phyloP scores from a whole-genome alignment of 495 filamentous ascomycete species.

The Tricharina praecox region DNA sequence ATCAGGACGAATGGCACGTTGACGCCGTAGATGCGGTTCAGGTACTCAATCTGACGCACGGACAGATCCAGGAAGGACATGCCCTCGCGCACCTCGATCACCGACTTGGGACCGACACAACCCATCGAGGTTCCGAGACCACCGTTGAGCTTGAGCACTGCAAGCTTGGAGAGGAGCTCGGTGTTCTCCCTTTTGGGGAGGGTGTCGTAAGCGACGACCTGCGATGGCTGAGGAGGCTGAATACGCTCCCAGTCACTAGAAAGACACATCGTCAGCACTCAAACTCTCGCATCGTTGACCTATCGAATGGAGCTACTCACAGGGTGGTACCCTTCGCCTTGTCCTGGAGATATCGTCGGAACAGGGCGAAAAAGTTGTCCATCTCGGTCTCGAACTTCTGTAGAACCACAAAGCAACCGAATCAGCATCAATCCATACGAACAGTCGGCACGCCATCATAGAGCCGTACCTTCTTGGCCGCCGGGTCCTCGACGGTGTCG shows the following conservation, averaged over 20 bases:
- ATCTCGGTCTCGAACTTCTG: conserved; percentile 89
- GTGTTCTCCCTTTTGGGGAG: conserved; percentile 75
- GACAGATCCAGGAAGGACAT: conserved; percentile 99
- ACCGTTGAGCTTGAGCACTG: conserved; percentile 97
- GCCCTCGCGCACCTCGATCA: conserved; percentile 98
- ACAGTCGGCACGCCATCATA: conserved; percentile 6
- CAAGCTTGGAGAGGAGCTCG: conserved; percentile 89
- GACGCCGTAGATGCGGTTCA: conserved; percentile 93
- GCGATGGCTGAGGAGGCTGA: conserved; percentile 69
- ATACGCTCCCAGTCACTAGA: conserved; percentile 83
- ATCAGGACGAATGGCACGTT: conserved; percentile 98
- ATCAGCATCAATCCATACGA: conserved; percentile 3
- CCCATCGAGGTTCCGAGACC: conserved; percentile 99
- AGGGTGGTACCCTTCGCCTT: conserved; percentile 92
- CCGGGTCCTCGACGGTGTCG: conserved; percentile 68
- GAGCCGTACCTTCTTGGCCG: conserved; percentile 72
- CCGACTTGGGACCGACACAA: conserved; percentile 97
- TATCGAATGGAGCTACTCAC: conserved; percentile 31
- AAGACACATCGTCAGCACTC: background rate
- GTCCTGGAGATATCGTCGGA: conserved; percentile 94
- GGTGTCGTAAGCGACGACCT: conserved; percentile 84
- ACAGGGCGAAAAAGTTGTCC: conserved; percentile 99
- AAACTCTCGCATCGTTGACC: background rate
- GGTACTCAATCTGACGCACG: conserved; percentile 96
- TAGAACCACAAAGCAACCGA: background rate